phyloP scores from a whole-genome alignment of 352 stramenopile species.

The Globisporangium megalacanthum region DNA sequence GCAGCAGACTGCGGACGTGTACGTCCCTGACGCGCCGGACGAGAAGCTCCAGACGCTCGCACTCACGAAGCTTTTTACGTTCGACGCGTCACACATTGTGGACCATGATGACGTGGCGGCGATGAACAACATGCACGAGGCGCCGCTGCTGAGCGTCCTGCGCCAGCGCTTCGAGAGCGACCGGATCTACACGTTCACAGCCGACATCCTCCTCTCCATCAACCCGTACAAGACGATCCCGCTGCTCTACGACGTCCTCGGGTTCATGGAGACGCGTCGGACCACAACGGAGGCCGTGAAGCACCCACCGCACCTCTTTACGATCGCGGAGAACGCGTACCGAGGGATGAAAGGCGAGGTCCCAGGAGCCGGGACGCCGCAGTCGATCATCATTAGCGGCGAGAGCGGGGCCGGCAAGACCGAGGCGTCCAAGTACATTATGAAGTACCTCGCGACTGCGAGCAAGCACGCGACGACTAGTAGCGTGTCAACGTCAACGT shows the following conservation, averaged over 20 bases:
- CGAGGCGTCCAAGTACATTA: constrained; percentile 92
- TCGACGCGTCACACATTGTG: constrained; percentile 80
- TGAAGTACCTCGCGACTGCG: constrained; percentile 80
- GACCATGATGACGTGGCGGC: constrained; percentile 81
- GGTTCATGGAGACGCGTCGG: constrained; percentile 56
- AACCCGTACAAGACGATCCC: constrained; percentile 87
- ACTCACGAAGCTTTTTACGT: constrained; percentile 59
- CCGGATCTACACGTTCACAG: constrained; percentile 86
- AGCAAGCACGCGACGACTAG: constrained; percentile 43
- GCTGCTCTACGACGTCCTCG: constrained; percentile 73
- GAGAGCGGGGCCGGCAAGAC: constrained; percentile 93
- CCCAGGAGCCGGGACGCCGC: constrained; percentile 50
- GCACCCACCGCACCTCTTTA: constrained; percentile 68
- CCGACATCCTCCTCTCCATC: constrained; percentile 78
- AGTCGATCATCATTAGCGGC: constrained; percentile 93
- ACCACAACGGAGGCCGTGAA: constrained; percentile 21
- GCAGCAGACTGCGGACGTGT: constrained; percentile 47
- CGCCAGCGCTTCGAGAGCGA: constrained; percentile 73
- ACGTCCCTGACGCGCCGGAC: constrained; percentile 50
- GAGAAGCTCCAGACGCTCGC: constrained; percentile 51
- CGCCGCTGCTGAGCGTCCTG: constrained; percentile 72
- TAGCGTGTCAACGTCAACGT: constrained; percentile 2
- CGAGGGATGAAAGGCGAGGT: constrained; percentile 57
- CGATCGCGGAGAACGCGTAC: constrained; percentile 77
- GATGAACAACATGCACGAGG: constrained; percentile 91